These are phyloP conservation scores for Penicillium desertorum DNA, from an alignment of 495 filamentous ascomycete species.

Conservation along the genomic window DNA sequence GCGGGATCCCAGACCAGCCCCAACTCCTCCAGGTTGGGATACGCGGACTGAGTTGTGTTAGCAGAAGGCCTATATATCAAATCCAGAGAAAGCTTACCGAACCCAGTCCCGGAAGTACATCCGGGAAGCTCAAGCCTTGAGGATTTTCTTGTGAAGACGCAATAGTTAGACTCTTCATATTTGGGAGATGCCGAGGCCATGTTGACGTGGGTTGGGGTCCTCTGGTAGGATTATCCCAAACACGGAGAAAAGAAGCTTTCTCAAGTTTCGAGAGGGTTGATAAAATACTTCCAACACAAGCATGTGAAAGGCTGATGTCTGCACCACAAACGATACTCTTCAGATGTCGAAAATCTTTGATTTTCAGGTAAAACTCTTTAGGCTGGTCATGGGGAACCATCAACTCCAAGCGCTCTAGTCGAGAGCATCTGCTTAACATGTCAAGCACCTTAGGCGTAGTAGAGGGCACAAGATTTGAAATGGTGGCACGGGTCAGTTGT, in stretches of 20 bases:
- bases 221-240: conserved; percentile 18
- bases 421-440: conserved; percentile 40
- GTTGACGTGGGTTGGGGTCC: neutral
- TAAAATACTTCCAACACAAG: conserved; percentile 39
- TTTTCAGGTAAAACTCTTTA: conserved; percentile 32
- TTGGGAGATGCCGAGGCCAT: conserved; percentile 38
- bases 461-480: conserved; percentile 33
- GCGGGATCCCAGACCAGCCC: conserved; percentile 33
- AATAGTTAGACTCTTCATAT: conserved; percentile 38
- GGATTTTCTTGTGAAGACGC: conserved; percentile 16
- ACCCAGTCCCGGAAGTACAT: conserved; percentile 20
- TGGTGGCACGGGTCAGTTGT: conserved; percentile 39
- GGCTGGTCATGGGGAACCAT: conserved; percentile 17
- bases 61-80: neutral
- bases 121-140: conserved; percentile 5
- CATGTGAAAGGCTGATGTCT: conserved; percentile 34
- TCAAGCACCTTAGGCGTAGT: conserved; percentile 32
- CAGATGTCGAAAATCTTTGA: conserved; percentile 37
- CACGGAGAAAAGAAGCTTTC: conserved; percentile 36
- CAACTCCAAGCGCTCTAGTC: conserved; percentile 39
- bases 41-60: conserved; percentile 15
- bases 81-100: conserved; percentile 3
- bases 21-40: conserved; percentile 43
- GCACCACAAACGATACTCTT: conserved; percentile 43
- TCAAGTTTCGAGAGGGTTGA: conserved; percentile 42